Percentiles rank a stretch among this genome's conserved stretches.
Conservation (phyloP, 2,329 filamentous ascomycete genomes). For the Pseudonectria buxi region DNA sequence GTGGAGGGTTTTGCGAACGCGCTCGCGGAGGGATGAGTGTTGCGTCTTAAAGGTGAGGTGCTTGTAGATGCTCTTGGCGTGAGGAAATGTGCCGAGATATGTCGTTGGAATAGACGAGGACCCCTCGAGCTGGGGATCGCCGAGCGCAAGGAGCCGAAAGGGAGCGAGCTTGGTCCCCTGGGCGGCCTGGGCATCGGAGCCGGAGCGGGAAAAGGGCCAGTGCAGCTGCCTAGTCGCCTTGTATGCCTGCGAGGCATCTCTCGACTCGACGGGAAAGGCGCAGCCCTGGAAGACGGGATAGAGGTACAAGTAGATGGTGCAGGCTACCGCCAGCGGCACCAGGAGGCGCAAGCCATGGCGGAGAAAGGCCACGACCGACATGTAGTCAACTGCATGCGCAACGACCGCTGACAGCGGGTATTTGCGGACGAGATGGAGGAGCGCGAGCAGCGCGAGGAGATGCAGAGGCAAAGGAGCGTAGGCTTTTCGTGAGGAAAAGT, state of each 20-base stretch:
- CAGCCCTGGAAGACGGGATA: conserved; percentile 79
- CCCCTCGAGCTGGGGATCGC: conserved; percentile 90
- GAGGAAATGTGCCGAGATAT: conserved; percentile 46
- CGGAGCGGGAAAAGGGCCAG: conserved; percentile 28
- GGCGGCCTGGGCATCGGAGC: conserved; percentile 12
- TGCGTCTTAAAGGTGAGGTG: conserved; percentile 42
- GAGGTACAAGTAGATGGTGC: conserved; percentile 75
- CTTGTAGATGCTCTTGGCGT: conserved; percentile 39
- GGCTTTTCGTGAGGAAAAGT: conserved; percentile 1
- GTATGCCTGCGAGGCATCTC: conserved; percentile 27
- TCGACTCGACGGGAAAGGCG: conserved; percentile 60
- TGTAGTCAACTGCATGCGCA: conserved; percentile 38
- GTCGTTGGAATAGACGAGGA: conserved; percentile 71
- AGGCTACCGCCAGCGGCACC: conserved; percentile 58
- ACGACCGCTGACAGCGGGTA: conserved; percentile 4
- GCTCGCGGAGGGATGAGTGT: conserved; percentile 42
- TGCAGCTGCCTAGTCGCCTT: conserved; percentile 34
- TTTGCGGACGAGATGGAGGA: background rate
- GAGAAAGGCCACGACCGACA: conserved; percentile 47
- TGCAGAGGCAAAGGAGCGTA: conserved; percentile 6
- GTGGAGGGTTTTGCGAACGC: conserved; percentile 47
- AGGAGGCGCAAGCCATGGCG: conserved; percentile 49
- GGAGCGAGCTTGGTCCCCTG: conserved; percentile 46
- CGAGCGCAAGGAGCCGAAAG: conserved; percentile 80
- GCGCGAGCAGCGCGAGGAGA: conserved; percentile 1